Evolutionary conservation across 2,329 filamentous ascomycete genomes (phyloP).

Genomic region (Gremmenia infestans): DNA sequence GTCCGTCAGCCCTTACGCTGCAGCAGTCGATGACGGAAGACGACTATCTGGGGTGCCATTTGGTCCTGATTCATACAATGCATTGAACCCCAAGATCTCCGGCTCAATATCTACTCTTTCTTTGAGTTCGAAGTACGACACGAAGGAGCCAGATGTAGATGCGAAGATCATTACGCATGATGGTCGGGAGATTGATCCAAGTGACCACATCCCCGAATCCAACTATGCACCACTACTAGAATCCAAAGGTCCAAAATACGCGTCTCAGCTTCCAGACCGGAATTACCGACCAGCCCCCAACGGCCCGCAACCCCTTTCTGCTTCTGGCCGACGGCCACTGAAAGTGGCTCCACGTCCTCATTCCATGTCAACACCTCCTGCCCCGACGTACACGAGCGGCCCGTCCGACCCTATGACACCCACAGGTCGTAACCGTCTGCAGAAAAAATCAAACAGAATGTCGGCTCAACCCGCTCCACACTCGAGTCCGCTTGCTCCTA

Average conservation of each 20-base stretch:
- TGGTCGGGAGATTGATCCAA: constrained; percentile 73
- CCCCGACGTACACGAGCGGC: constrained; percentile 22
- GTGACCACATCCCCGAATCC: constrained; percentile 68
- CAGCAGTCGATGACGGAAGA: constrained; percentile 40
- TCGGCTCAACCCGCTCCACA: constrained; percentile 23
- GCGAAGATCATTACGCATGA: constrained; percentile 73
- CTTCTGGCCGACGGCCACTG: constrained; percentile 46
- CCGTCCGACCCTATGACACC: constrained; percentile 34
- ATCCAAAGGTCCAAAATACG: constrained; percentile 45
- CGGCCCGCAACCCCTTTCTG: constrained; percentile 49
- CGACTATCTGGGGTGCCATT: constrained; percentile 62
- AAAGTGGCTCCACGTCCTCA: constrained; percentile 47
- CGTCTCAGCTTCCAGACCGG: constrained; percentile 31
- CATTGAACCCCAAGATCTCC: constrained; percentile 54
- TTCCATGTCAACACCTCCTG: constrained; percentile 33
- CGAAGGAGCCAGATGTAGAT: constrained; percentile 42
- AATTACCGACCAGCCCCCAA: constrained; percentile 42
- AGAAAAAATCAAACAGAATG: constrained; percentile 49
- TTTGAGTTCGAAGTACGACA: constrained; percentile 27
- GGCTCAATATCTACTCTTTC: constrained; percentile 31
- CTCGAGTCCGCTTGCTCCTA: constrained; percentile 28
- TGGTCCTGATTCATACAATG: constrained; percentile 70
- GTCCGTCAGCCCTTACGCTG: constrained; percentile 68
- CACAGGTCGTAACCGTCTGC: constrained; percentile 53
- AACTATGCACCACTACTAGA: constrained; percentile 31